phyloP scores from a whole-genome alignment of 2,329 filamentous ascomycete genomes.

The Colletotrichum salicis region DNA sequence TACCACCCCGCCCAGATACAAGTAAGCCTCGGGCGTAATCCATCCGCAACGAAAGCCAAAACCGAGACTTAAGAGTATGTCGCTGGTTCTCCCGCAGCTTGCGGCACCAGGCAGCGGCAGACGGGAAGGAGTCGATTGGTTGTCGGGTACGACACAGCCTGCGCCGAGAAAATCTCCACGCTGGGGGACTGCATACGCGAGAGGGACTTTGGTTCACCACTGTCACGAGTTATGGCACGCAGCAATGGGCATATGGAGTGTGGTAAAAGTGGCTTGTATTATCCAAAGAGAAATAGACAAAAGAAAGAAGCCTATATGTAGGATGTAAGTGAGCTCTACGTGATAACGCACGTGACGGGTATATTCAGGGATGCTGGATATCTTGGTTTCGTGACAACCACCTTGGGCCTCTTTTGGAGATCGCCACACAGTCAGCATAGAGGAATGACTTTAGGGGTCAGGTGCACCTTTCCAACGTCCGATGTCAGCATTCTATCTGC shows the following conservation, averaged over 20 bases:
- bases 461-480: neutral
- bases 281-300: no score
- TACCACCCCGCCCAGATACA: neutral
- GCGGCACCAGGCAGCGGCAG: neutral
- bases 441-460: neutral
- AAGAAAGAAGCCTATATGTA: no score
- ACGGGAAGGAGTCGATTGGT: neutral
- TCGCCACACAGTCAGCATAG: neutral
- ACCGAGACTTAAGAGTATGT: no score
- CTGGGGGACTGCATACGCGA: neutral
- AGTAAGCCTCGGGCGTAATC: neutral
- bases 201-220: neutral
- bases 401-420: neutral
- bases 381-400: no score
- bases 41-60: neutral
- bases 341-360: no score
- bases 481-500: neutral
- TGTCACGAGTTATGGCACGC: no score
- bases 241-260: no score
- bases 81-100: neutral
- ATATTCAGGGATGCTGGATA: no score
- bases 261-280: no score
- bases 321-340: no score
- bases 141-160: neutral
- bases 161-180: neutral